A percentile compares a stretch with the other conserved stretches of the same genome.
Conservation (phyloP, 805 yeast genomes). For the Nakazawaea molendinolei region DNA sequence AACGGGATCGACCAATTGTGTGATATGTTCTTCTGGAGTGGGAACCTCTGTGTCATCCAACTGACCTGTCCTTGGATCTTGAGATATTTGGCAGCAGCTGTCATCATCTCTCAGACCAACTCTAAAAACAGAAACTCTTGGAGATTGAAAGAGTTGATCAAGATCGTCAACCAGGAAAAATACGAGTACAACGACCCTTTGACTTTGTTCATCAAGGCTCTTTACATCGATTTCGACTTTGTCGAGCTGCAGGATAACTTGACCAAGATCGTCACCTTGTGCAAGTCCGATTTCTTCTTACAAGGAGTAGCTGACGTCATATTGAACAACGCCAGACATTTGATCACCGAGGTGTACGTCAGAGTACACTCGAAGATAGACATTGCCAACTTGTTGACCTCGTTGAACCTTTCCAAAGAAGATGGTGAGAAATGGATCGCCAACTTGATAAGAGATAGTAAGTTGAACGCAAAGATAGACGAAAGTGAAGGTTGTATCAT, state of each 20-base stretch:
- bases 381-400: slow-evolving; percentile 35
- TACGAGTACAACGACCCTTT: slow-evolving; percentile 65
- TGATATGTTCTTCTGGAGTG: slow-evolving; percentile 52
- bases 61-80: slow-evolving; percentile 68
- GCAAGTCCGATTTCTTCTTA: slow-evolving; percentile 54
- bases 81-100: slow-evolving; percentile 60
- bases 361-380: slow-evolving; percentile 46
- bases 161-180: slow-evolving; percentile 52
- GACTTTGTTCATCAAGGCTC: slow-evolving; percentile 45
- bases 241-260: slow-evolving; percentile 44
- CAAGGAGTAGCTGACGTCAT: slow-evolving; percentile 33
- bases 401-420: slow-evolving; percentile 35
- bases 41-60: slow-evolving; percentile 60
- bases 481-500: slow-evolving; percentile 42
- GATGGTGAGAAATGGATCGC: slow-evolving; percentile 48
- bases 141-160: slow-evolving; percentile 50
- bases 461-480: slow-evolving; percentile 48
- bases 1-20: slow-evolving; percentile 46
- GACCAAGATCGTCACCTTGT: slow-evolving; percentile 37
- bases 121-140: slow-evolving; percentile 36
- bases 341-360: slow-evolving; percentile 47
- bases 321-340: slow-evolving; percentile 39
- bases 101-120: slow-evolving; percentile 29
- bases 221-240: slow-evolving; percentile 55
- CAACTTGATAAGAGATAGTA: slow-evolving; percentile 39